Evolutionary conservation across 805 yeast species (phyloP), one percentile per base, ranked within the genome.

Genomic region (Maudiozyma bulderi): DNA sequence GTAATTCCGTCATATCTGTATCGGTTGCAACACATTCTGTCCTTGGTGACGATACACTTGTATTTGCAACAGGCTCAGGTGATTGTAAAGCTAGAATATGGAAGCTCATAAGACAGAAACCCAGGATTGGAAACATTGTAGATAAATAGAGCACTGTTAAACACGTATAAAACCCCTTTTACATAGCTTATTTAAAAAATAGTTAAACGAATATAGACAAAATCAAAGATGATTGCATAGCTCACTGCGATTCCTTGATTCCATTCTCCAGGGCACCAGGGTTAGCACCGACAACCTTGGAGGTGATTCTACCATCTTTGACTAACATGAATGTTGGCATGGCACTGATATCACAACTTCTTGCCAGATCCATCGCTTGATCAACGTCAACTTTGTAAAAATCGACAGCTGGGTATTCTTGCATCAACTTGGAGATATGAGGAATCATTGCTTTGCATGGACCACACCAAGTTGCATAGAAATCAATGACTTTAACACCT

Each of bases 1-100:
- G 93, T 66, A 91, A 91, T 73, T 86, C 95, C 8, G 98, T 93
- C 44, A 91, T 91, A 57, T 82, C 91, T 48, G 98, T 91, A 39
- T 88, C 95, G 45, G 96, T 93, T 26, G 82, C 93, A 28, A 88
- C 89, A 57, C 81, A 81, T 53, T 82, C 87, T 53, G 73, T 74
- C 50, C 75, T 77, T 52, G 84, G 83, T 45, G 58, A 61, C 32
- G 58, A 63, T 35, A 77, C 77, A 53, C 91, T 95, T 45, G 82
- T 87, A 59, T 93, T 91, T 73, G 98, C 98, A 48, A 90, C 98
- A 11, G 98, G 98, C 50, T 78, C 88, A 69, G 99, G 98, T 66
- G 98, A 91, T 70, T 91, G 95, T 69, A 86, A 90, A 66, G 98
- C 98, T 40, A 81, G 96, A 69, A 86, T 91, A 62, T 91, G 99